Percentiles rank a stretch among this genome's conserved stretches.
These are phyloP conservation scores for Talaromyces sp. DNA, from an alignment of 2,329 filamentous ascomycete species.

Conservation along the genomic window DNA sequence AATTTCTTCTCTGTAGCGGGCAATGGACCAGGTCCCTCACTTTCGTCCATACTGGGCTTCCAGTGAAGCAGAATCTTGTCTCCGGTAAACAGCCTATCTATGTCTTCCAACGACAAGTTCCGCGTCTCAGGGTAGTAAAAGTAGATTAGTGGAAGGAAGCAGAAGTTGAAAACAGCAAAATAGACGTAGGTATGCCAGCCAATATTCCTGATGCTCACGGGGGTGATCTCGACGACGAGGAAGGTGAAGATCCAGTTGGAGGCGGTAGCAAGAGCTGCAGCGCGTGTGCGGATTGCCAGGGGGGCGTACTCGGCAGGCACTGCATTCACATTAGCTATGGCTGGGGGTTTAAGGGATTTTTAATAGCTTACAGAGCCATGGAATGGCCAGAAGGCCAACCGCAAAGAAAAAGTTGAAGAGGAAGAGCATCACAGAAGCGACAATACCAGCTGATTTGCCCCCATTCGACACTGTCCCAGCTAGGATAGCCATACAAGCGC, in stretches of 20 bases:
- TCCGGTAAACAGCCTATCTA: neutral
- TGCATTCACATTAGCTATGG: neutral
- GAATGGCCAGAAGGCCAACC: conserved; percentile 12
- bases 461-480: neutral
- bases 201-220: conserved; percentile 28
- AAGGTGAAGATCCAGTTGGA: conserved; percentile 19
- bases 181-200: conserved; percentile 38
- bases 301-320: conserved; percentile 4
- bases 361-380: conserved; percentile 1
- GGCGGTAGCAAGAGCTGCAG: conserved; percentile 11
- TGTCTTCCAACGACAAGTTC: neutral
- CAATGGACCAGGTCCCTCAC: neutral
- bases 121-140: conserved; percentile 46
- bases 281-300: conserved; percentile 4
- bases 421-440: neutral
- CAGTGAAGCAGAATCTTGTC: conserved; percentile 2
- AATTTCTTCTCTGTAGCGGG: neutral
- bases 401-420: conserved; percentile 6
- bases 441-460: neutral
- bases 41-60: neutral
- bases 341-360: neutral
- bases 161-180: conserved; percentile 27
- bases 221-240: conserved; percentile 15
- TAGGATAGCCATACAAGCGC: neutral
- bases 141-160: conserved; percentile 21